These are phyloP conservation scores for Chondrostereum purpureum DNA, from an alignment of 1,284 basidiomycete species.

Conservation along the genomic window DNA sequence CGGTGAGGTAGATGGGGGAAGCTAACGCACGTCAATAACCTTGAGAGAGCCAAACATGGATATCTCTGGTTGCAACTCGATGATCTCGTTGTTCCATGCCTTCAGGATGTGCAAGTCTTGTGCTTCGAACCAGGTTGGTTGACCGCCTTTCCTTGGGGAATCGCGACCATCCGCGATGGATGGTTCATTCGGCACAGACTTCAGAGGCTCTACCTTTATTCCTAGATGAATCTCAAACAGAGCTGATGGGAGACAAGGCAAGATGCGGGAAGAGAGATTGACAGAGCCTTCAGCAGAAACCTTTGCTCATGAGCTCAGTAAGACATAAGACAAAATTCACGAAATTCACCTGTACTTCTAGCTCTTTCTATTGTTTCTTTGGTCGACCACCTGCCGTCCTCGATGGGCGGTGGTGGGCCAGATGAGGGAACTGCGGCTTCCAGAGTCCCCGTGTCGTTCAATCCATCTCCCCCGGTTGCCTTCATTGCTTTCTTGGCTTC, in stretches of 20 bases:
- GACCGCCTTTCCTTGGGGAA: conserved; percentile 24
- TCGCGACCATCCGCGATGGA: conserved; percentile 34
- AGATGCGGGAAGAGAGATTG: conserved; percentile 63
- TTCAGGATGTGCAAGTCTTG: conserved; percentile 70
- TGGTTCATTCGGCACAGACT: conserved; percentile 57
- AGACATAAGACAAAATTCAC: conserved; percentile 21
- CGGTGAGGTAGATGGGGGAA: too few relatives aligned
- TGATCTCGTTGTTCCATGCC: conserved; percentile 71
- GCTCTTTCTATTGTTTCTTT: conserved; percentile 72
- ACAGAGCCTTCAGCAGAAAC: conserved; percentile 46
- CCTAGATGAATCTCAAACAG: conserved; percentile 76
- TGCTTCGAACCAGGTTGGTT: conserved; percentile 69
- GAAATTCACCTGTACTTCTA: conserved; percentile 59
- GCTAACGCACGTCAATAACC: conserved; percentile 64
- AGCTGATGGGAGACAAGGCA: conserved; percentile 66
- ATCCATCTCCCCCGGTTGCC: conserved; percentile 17
- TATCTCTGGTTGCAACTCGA: conserved; percentile 72
- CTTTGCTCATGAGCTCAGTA: conserved; percentile 40
- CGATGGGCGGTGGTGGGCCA: conserved; percentile 41
- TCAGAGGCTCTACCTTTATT: conserved; percentile 57
- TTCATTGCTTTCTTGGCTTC: conserved; percentile 58
- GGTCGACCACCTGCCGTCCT: conserved; percentile 62
- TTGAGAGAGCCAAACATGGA: conserved; percentile 77
- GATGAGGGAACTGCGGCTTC: conserved; percentile 40
- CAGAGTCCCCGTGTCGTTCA: conserved; percentile 28